Conservation (phyloP, 2,329 filamentous ascomycete species). For the Clathrospora elynae region DNA sequence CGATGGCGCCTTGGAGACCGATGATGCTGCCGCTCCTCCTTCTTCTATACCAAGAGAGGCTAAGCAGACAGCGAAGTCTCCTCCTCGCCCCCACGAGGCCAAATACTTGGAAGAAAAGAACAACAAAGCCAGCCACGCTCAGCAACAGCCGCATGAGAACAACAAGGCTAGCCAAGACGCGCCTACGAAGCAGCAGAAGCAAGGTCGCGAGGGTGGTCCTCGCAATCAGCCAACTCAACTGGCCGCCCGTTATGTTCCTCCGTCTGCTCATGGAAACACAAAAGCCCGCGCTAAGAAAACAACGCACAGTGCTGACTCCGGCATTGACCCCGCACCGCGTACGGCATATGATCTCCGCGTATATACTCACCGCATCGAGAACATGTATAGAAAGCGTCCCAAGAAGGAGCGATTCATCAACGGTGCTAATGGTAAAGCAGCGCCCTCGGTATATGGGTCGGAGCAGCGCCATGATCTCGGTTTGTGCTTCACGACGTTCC, state of each 20-base stretch:
- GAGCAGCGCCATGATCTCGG: slow-evolving; percentile 11
- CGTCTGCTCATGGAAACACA: not conserved
- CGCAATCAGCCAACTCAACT: no score
- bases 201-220: no score
- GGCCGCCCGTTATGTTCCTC: not conserved
- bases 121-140: no score
- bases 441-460: slow-evolving; percentile 9
- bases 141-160: no score
- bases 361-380: slow-evolving; percentile 5
- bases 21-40: not conserved
- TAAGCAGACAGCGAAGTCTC: not conserved
- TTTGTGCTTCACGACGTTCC: slow-evolving; percentile 17
- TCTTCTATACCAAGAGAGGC: no score
- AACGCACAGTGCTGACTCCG: not conserved
- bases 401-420: slow-evolving; percentile 2
- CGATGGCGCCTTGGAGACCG: not conserved
- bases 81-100: not conserved
- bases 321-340: not conserved
- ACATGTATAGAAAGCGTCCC: not conserved
- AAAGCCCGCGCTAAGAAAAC: no score
- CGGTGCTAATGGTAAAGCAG: slow-evolving; percentile 12
- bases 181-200: no score
- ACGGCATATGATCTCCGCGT: slow-evolving; percentile 12
- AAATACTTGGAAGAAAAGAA: not conserved
- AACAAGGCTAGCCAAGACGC: no score